Percentiles rank a stretch among this genome's conserved stretches.
Conservation (phyloP, 73 alveolate species). For the Tetrahymena thermophila region DNA sequence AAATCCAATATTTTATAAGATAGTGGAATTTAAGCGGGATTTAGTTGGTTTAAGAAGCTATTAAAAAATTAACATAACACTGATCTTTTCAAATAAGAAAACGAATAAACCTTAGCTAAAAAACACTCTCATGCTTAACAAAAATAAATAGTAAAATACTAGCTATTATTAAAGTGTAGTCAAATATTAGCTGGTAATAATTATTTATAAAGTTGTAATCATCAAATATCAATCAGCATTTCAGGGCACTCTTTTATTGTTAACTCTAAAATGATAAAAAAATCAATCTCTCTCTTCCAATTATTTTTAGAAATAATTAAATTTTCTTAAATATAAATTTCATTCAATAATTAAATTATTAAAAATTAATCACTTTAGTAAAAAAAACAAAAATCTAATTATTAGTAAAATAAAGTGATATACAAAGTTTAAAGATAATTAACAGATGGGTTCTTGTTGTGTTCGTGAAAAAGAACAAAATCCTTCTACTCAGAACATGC, state of each 20-base stretch:
- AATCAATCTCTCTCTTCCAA: neutral
- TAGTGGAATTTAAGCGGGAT: neutral
- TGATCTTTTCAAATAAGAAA: neutral
- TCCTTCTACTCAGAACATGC: neutral
- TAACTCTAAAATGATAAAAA: neutral
- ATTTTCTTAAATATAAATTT: neutral
- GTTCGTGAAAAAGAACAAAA: neutral
- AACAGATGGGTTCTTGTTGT: neutral
- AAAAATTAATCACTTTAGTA: neutral
- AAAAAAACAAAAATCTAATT: neutral
- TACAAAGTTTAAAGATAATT: neutral
- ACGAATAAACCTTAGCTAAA: neutral
- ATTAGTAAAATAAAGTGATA: neutral
- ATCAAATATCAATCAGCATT: neutral
- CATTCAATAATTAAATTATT: neutral
- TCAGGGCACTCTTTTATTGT: neutral
- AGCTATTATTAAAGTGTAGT: neutral
- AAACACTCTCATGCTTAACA: neutral
- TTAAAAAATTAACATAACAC: neutral
- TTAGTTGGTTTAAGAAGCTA: neutral
- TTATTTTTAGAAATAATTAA: neutral
- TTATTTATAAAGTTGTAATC: neutral
- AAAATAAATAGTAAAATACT: neutral
- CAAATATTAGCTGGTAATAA: neutral
- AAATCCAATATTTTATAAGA: no score